Base-by-base conservation (phyloP, 768 basidiomycete species). In the Xerocomellus amylosporus region DNA sequence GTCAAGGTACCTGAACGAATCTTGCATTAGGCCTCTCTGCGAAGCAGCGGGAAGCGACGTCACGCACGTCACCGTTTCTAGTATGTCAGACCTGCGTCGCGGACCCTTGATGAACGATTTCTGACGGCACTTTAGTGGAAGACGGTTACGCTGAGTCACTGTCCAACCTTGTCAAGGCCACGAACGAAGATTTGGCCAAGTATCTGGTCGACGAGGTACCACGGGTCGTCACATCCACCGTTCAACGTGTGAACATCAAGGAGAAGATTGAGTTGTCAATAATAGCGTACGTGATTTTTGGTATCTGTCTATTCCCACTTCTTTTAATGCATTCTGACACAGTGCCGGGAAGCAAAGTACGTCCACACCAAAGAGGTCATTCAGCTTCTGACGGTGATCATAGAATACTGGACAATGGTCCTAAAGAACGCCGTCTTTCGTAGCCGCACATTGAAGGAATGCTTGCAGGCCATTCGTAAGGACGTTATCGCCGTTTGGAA, bases 171-270 rank as follows among this genome's bases (percentile, higher is more conserved):
- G 19, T 57, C 47, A 46, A 13, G 4, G 51, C 38, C 14, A 62
- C 49, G 4, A 12, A 43, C 8, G 22, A 50, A n/a, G 44, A n/a
- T 15, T 58, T 62, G 60, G 22, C 13, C 2, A 44, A 33, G 8
- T 43, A 53, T 37, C 10, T 47, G 31, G 42, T 50, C 17, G 42
- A 53, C 19, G 60, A 58, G 42, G 60, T 45, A 3, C 55, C 60
- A 1, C 51, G 51, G 12, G 15, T 38, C 15, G 4, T 51, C 22
- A 55, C 60, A 8, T 13, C 46, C 24, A 62, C 58, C 13, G 60
- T 55, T 28, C 60, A 61, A 7, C 55, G 60, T 10, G 37, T 62
- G 34, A 54, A 46, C 4, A 51, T 62, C 28, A 61, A 62, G 45
- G 41, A 58, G 13, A 61, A 61, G 22, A 39, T 61, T 2, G 60